Base-by-base conservation (phyloP, 352 stramenopile genomes). In the Phytopythium aichiense region DNA sequence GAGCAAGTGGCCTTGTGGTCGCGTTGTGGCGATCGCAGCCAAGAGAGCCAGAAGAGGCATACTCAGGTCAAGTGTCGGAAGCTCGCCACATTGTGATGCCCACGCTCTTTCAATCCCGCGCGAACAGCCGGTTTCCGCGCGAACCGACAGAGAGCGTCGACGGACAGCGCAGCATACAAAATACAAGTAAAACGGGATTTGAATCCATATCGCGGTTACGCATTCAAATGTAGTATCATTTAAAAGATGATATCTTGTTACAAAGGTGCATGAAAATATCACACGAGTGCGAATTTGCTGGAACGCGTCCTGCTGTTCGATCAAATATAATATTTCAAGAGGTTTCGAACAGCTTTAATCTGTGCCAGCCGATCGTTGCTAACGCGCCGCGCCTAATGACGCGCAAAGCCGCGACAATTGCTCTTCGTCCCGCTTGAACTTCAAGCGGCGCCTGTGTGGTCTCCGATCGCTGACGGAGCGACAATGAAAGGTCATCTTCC, bases 401-500 rank as follows among this genome's bases (percentile, higher is more conserved):
- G 16, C n/a, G 15, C 48, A 53, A 35, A 35, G 48, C 9, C 49
- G 22, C 22, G 38, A n/a, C 48, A n/a, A 11, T 9, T 8, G 23
- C 48, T 37, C 28, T 56, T 56, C 25, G 18, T 56, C 12, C 25
- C 23, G 23, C 49, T 56, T 56, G 49, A 56, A 56, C 49, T 56
- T 56, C 49, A 56, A 56, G 40, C 40, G 16, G 2, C 4, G 42
- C 20, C 0, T 48, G 42, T 48, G 42, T 48, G 42, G 42, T 48
- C 42, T 48, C 20, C 16, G 42, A 25, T 18, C 16, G 42, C 42
- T 7, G 16, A 23, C 16, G 5, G 7, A 25, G 42, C 4, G n/a
- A n/a, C 12, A 20, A 25, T 48, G 42, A 48, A 48, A 25, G 42
- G 42, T 1, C 16, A 25, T 20, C 35, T 37, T 37, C 33, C 33